Percentiles rank a stretch among this genome's conserved stretches.
These are phyloP conservation scores for Arachis stenosperma DNA, from an alignment of 306 rosid genomes.

Conservation along the genomic window DNA sequence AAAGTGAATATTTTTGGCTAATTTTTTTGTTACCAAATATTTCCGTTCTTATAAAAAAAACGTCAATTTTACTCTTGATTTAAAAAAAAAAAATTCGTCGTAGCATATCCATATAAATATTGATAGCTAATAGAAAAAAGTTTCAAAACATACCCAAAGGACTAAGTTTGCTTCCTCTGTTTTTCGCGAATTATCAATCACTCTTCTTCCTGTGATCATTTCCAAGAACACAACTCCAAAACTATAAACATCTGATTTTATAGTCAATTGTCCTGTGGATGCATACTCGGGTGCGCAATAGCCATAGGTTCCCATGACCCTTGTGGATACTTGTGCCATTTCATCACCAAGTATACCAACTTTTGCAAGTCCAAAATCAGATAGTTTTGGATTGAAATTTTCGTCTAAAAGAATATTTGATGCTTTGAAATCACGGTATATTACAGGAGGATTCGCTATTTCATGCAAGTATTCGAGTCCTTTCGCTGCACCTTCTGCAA, in stretches of 20 bases:
- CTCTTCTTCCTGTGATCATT: constrained; percentile 88
- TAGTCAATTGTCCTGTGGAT: constrained; percentile 71
- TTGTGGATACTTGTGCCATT: constrained; percentile 70
- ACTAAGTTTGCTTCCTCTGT: constrained; percentile 74
- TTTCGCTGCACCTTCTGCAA: constrained; percentile 86
- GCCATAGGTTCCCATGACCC: constrained; percentile 98
- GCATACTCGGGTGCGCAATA: constrained; percentile 98
- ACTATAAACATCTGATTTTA: constrained; percentile 85
- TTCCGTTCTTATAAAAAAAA: too few species aligned
- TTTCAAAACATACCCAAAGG: constrained; percentile 68
- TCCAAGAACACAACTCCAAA: constrained; percentile 89
- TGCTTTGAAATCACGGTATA: constrained; percentile 89
- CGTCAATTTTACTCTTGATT: too few species aligned
- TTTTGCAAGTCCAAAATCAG: constrained; percentile 94
- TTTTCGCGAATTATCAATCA: constrained; percentile 68
- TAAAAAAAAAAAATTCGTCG: too few species aligned
- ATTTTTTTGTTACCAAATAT: too few species aligned
- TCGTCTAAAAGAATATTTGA: constrained; percentile 79
- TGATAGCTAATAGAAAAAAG: neutral
- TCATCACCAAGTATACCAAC: constrained; percentile 78
- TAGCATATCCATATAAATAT: too few species aligned
- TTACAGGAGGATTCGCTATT: constrained; percentile 77
- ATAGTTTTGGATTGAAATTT: constrained; percentile 73
- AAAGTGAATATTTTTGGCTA: too few species aligned
- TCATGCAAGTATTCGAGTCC: constrained; percentile 88